Evolutionary conservation across 2,329 filamentous ascomycete species (phyloP).

Genomic region (Erysiphe neolycopersici): DNA sequence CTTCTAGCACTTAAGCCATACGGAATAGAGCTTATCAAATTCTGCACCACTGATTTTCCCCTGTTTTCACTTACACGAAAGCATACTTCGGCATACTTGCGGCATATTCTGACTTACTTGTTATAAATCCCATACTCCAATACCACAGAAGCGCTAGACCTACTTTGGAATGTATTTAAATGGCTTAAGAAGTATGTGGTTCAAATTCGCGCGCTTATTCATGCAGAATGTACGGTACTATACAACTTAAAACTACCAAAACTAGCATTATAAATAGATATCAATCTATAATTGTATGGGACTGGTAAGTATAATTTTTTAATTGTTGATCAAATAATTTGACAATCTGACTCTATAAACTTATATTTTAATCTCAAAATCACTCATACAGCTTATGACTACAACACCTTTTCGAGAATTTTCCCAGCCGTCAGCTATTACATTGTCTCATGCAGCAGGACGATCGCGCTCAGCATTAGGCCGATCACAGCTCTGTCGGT

Average conservation of each 20-base stretch:
- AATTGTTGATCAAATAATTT: neutral
- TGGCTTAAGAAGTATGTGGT: neutral
- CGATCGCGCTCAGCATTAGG: constrained; percentile 8
- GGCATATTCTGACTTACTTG: neutral
- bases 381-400: constrained; percentile 17
- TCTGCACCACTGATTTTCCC: neutral
- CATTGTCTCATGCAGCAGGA: constrained; percentile 19
- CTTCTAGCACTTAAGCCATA: neutral
- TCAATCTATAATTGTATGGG: neutral
- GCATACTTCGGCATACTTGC: neutral
- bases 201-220: neutral
- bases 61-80: neutral
- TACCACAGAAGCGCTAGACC: neutral
- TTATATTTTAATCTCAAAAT: neutral
- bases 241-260: neutral
- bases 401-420: constrained; percentile 41
- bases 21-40: neutral
- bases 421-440: constrained; percentile 40
- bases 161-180: neutral
- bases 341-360: neutral
- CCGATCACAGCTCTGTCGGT: constrained; percentile 16
- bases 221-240: neutral
- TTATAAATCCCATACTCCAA: neutral
- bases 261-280: neutral
- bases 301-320: neutral